A percentile compares a stretch with the other conserved stretches of the same genome.
Evolutionary conservation across 345 rosid species (phyloP).

Genomic region (Hibiscus trionum): DNA sequence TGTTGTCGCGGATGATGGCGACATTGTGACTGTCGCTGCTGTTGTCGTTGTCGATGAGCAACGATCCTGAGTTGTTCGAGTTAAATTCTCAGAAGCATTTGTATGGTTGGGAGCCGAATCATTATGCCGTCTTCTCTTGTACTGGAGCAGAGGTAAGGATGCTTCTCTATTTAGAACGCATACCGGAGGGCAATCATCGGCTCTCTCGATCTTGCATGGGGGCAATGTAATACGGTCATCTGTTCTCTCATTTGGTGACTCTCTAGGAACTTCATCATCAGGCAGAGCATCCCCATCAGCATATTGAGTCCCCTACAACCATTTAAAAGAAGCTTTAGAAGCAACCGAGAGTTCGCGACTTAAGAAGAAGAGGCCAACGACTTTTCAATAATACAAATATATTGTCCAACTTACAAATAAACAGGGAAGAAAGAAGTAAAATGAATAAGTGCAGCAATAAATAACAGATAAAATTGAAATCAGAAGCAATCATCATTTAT

Average conservation of each 20-base stretch:
- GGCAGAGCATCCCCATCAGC: slow-evolving; percentile 12
- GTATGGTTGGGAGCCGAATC: slow-evolving; percentile 38
- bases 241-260: slow-evolving; percentile 28
- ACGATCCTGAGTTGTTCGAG: slow-evolving; percentile 49
- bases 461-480: background rate
- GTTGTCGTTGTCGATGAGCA: slow-evolving; percentile 66
- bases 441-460: background rate
- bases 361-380: background rate
- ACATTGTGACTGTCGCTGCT: slow-evolving; percentile 33
- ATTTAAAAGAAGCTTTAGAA: slow-evolving; percentile 12
- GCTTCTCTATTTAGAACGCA: slow-evolving; percentile 54
- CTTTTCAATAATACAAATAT: background rate
- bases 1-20: slow-evolving; percentile 43
- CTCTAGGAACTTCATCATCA: slow-evolving; percentile 32
- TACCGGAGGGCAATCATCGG: slow-evolving; percentile 35
- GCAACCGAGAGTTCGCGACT: background rate
- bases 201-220: slow-evolving; percentile 41
- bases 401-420: background rate
- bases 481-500: background rate
- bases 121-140: slow-evolving; percentile 62
- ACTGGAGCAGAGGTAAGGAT: slow-evolving; percentile 53
- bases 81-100: slow-evolving; percentile 45
- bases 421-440: background rate
- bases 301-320: slow-evolving; percentile 30
- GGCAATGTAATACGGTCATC: slow-evolving; percentile 36